phyloP scores from a whole-genome alignment of 805 yeast genomes.

The Candida quercuum region DNA sequence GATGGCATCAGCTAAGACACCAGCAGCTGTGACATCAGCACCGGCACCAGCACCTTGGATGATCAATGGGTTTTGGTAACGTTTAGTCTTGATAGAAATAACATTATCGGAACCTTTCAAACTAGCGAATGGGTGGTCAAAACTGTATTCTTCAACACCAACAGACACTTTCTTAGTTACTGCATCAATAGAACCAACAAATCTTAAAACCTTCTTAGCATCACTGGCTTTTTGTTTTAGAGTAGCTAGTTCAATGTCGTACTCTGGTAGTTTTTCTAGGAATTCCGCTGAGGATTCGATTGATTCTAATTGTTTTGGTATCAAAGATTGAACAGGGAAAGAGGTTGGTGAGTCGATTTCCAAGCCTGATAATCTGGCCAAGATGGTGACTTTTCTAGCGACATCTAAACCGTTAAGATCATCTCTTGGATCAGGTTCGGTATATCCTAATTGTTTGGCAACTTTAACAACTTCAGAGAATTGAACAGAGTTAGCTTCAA shows the following conservation, averaged over 20 bases:
- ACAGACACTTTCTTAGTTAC: slow-evolving; percentile 67
- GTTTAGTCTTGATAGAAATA: slow-evolving; percentile 82
- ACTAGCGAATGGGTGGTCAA: slow-evolving; percentile 92
- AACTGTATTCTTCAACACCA: slow-evolving; percentile 81
- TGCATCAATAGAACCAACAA: slow-evolving; percentile 87
- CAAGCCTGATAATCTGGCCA: slow-evolving; percentile 89
- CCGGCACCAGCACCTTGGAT: slow-evolving; percentile 98
- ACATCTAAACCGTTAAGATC: slow-evolving; percentile 97
- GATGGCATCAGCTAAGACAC: slow-evolving; percentile 90
- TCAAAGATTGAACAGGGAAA: slow-evolving; percentile 90
- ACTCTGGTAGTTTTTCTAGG: slow-evolving; percentile 73
- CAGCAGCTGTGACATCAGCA: slow-evolving; percentile 72
- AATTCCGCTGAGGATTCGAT: slow-evolving; percentile 73
- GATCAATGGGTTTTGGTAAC: slow-evolving; percentile 89
- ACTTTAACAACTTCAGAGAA: slow-evolving; percentile 86
- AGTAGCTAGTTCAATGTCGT: slow-evolving; percentile 72
- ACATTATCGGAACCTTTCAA: slow-evolving; percentile 96
- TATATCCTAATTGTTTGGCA: slow-evolving; percentile 90
- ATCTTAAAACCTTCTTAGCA: slow-evolving; percentile 85
- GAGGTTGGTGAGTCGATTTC: slow-evolving; percentile 82
- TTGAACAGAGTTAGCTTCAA: slow-evolving; percentile 53
- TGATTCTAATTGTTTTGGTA: slow-evolving; percentile 79
- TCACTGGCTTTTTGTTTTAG: slow-evolving; percentile 77
- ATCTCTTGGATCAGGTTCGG: slow-evolving; percentile 99
- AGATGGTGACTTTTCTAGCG: slow-evolving; percentile 95